Base-by-base conservation (phyloP, 1,284 basidiomycete genomes). In the Trichosporon inkin region DNA sequence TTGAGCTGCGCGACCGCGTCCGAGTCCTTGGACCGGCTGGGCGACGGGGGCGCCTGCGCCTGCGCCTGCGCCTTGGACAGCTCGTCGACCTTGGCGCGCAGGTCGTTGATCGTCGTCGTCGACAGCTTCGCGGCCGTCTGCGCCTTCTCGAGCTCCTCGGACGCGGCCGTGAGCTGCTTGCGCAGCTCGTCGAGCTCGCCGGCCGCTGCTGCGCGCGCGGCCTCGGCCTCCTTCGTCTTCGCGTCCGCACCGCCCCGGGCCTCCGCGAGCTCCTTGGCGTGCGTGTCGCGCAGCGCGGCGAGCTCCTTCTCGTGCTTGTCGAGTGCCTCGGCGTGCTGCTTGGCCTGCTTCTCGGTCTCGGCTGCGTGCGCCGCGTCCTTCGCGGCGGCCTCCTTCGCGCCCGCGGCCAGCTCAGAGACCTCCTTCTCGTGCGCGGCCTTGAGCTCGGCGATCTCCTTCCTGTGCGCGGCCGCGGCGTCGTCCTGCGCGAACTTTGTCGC, bases 231-330 rank as follows among this genome's bases (percentile, higher is more conserved):
- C 44, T 62, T 58, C 10, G 68, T 53, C 6, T 69, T 56, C 28
- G 67, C 65, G 24, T 71, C 57, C 57, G 70, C 70, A 6, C 66
- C 61, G 17, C 53, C 24, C 52, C 71, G 68, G 8, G 68, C 64
- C 17, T 58, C 56, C 56, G 65, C 55, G 35, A 67, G 64, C 3
- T 58, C 37, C 35, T 63, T 62, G 22, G 55, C 20, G 40, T 34
- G 53, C 52, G 38, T 57, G 13, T 38, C 38, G 10, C 61, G 24
- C 22, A 67, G 59, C 8, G 55, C 47, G 57, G 70, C 64, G 17
- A 58, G 56, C 16, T 65, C 66, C 2, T 39, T 52, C 24, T 61
- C 49, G 17, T 62, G 40, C 10, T 52, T 20, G 6, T 39, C 55
- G 13, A 60, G 36, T 32, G 34, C 63, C 24, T 55, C 38, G 53